Evolutionary conservation across 768 basidiomycete genomes (phyloP).

Genomic region (Lactarius vividus): DNA sequence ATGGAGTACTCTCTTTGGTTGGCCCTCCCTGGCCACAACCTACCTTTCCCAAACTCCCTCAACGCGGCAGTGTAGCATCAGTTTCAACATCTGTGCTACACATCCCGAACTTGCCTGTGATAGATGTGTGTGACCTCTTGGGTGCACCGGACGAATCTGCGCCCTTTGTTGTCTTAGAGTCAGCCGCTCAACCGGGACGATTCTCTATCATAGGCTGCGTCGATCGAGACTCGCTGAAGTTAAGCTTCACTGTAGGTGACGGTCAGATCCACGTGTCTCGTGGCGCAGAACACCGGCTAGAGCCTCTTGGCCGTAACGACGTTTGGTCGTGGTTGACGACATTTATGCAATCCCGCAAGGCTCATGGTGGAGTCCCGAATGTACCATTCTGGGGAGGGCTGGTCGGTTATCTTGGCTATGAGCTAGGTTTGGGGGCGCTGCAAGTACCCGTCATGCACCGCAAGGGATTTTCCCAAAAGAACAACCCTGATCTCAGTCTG

Average conservation of each 20-base stretch:
- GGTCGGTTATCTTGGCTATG: constrained; percentile 76
- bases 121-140: constrained; percentile 58
- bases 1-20: constrained; percentile 37
- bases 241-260: constrained; percentile 58
- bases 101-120: constrained; percentile 42
- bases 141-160: constrained; percentile 54
- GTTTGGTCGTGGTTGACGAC: constrained; percentile 73
- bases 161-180: constrained; percentile 74
- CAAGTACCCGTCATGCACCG: constrained; percentile 41
- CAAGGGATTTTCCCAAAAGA: constrained; percentile 29
- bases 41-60: constrained; percentile 31
- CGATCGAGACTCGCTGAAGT: constrained; percentile 49
- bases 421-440: constrained; percentile 63
- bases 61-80: constrained; percentile 2
- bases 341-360: constrained; percentile 60
- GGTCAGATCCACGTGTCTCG: constrained; percentile 44
- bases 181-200: constrained; percentile 70
- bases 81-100: constrained; percentile 36
- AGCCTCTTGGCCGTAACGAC: constrained; percentile 49
- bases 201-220: constrained; percentile 70
- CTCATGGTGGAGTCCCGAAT: constrained; percentile 46
- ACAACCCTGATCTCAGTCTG: constrained; percentile 71
- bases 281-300: constrained; percentile 37
- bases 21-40: constrained; percentile 60
- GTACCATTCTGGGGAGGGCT: constrained; percentile 85